phyloP scores from a whole-genome alignment of 2,329 filamentous ascomycete genomes.

The Aspergillus sp. region DNA sequence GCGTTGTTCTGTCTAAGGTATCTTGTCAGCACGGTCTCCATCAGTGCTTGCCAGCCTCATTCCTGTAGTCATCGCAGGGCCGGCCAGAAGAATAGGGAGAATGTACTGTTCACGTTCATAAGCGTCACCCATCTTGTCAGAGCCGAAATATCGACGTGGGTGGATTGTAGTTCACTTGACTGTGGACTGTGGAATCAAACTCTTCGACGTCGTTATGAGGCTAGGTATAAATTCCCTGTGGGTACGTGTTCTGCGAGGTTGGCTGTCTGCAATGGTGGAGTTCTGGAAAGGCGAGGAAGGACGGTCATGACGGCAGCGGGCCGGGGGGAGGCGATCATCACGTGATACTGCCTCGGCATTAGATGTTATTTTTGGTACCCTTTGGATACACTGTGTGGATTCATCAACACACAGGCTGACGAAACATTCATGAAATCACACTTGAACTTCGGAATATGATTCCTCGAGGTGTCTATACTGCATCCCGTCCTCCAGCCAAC shows the following conservation, averaged over 20 bases:
- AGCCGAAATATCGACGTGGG: background rate
- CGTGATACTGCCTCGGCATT: constrained; percentile 5
- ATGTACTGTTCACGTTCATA: constrained; percentile 71
- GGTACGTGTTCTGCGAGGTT: background rate
- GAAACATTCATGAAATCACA: background rate
- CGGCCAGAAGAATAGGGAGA: background rate
- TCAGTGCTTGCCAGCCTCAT: too few species aligned
- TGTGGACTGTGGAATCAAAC: too few species aligned
- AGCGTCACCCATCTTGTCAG: constrained; percentile 64
- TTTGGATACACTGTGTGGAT: background rate
- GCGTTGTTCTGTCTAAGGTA: constrained; percentile 79
- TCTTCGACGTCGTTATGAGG: background rate
- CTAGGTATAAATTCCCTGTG: background rate
- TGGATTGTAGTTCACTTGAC: background rate
- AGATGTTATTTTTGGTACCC: background rate
- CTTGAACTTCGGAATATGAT: background rate
- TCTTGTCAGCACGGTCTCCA: constrained; percentile 10
- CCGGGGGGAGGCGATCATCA: constrained; percentile 4
- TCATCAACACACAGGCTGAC: too few species aligned
- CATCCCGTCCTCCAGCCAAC: background rate
- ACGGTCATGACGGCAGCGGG: background rate
- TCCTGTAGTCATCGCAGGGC: background rate
- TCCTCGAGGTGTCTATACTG: constrained; percentile 1
- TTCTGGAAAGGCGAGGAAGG: background rate
- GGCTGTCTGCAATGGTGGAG: background rate